Conservation (phyloP, 1,284 basidiomycete species). For the Exsudoporus floridanus region DNA sequence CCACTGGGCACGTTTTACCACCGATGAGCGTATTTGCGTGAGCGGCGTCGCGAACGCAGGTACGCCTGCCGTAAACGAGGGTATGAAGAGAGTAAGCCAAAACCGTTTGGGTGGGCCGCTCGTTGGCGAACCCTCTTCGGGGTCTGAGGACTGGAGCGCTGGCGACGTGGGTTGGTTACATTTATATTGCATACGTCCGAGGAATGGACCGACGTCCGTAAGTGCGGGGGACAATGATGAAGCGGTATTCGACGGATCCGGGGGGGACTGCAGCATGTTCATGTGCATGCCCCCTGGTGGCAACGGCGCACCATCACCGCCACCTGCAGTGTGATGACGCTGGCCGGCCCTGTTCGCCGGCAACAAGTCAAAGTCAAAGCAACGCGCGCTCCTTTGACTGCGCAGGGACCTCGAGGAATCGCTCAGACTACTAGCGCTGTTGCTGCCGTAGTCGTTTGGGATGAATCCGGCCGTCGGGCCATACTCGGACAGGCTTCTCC, state of each 20-base stretch:
- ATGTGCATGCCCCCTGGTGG: not conserved
- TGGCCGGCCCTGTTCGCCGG: slow-evolving; percentile 7
- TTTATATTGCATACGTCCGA: slow-evolving; percentile 34
- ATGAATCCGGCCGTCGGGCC: slow-evolving; percentile 35
- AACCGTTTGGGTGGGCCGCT: not conserved
- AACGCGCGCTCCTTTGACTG: slow-evolving; percentile 18
- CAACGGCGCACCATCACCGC: not conserved
- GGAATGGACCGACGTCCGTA: not conserved
- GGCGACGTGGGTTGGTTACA: slow-evolving; percentile 19
- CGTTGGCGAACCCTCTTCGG: slow-evolving; percentile 1
- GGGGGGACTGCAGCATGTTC: not conserved
- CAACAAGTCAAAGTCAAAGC: slow-evolving; percentile 32
- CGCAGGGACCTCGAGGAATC: slow-evolving; percentile 11
- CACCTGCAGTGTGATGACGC: not conserved
- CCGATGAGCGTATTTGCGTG: slow-evolving; percentile 65
- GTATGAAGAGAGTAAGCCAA: slow-evolving; percentile 40
- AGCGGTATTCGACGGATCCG: not conserved
- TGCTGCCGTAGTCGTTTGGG: slow-evolving; percentile 12
- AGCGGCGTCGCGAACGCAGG: slow-evolving; percentile 69
- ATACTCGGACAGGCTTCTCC: slow-evolving; percentile 7
- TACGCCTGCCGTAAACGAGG: slow-evolving; percentile 50
- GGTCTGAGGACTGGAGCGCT: not conserved
- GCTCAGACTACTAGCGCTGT: slow-evolving; percentile 10
- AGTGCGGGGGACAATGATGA: slow-evolving; percentile 6
- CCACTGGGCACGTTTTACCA: slow-evolving; percentile 75